A percentile compares a stretch with the other conserved stretches of the same genome.
Conservation (phyloP, 352 stramenopile species). For the Pythium brachiatum region DNA sequence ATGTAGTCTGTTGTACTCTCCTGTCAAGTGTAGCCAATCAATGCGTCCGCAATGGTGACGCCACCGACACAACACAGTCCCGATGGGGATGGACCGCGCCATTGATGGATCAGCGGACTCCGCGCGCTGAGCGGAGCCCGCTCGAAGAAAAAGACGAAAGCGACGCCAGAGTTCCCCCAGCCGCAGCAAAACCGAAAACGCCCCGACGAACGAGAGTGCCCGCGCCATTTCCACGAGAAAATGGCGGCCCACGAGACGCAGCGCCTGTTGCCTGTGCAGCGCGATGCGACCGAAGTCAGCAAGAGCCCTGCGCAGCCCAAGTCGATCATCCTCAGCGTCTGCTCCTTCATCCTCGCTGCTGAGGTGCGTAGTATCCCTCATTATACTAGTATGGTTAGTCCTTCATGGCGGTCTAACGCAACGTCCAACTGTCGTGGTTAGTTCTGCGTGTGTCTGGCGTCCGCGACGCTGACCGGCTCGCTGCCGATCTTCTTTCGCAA, state of each 20-base stretch:
- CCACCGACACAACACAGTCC: neutral
- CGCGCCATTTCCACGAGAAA: too few relatives aligned
- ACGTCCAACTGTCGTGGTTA: conserved; percentile 13
- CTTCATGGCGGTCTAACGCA: conserved; percentile 27
- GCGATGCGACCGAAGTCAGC: neutral
- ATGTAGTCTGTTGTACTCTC: neutral
- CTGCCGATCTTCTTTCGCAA: conserved; percentile 88
- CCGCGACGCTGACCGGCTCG: conserved; percentile 81
- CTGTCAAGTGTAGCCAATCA: conserved; percentile 4
- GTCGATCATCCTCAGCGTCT: conserved; percentile 85
- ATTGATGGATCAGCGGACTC: neutral
- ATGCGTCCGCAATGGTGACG: neutral
- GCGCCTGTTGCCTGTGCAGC: conserved; percentile 15
- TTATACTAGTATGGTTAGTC: conserved; percentile 28
- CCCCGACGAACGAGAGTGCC: too few relatives aligned
- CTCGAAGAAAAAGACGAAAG: neutral
- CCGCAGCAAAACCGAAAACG: too few relatives aligned
- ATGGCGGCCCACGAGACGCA: conserved; percentile 22
- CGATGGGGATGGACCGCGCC: neutral
- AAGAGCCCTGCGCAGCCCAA: conserved; percentile 19
- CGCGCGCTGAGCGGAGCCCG: too few relatives aligned
- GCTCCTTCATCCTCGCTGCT: conserved; percentile 86
- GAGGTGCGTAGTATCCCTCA: conserved; percentile 43
- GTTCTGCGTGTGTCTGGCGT: conserved; percentile 84
- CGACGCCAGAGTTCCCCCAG: too few relatives aligned